These are phyloP conservation scores for Lobulomyces angularis DNA, from an alignment of 192 early-diverging fungal genomes.

Conservation along the genomic window DNA sequence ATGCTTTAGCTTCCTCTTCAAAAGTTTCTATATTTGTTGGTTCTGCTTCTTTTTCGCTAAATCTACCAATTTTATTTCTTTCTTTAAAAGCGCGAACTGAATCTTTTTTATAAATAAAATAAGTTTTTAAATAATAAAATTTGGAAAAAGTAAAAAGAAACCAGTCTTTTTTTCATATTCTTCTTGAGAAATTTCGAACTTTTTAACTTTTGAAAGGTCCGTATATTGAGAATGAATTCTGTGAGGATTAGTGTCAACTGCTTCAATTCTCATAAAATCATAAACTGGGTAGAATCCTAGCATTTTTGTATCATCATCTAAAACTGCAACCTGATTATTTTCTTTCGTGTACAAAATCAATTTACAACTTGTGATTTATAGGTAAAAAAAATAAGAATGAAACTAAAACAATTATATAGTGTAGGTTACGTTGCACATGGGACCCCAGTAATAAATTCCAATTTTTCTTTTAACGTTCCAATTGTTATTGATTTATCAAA, in stretches of 20 bases:
- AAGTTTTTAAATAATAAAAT: not conserved
- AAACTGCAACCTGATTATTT: not conserved
- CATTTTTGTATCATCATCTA: constrained; percentile 44
- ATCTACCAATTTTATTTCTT: constrained; percentile 78
- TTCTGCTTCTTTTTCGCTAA: constrained; percentile 42
- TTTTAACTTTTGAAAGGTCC: constrained; percentile 82
- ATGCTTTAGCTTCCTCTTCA: constrained; percentile 48
- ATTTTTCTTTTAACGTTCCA: constrained; percentile 55
- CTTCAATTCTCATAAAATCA: constrained; percentile 72
- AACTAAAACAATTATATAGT: constrained; percentile 28
- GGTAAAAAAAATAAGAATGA: not conserved
- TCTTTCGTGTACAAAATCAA: not conserved
- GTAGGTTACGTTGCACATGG: constrained; percentile 42
- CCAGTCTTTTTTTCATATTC: constrained; percentile 73
- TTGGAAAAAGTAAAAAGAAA: constrained; percentile 13
- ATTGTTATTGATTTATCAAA: constrained; percentile 67
- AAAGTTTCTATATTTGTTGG: constrained; percentile 29
- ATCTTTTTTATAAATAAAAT: constrained; percentile 26
- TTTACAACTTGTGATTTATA: not conserved
- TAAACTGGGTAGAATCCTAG: constrained; percentile 78
- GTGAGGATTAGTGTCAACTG: constrained; percentile 57
- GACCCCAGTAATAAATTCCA: constrained; percentile 89
- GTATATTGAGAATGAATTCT: constrained; percentile 58
- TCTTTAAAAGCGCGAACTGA: constrained; percentile 81
- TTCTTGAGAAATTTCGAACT: constrained; percentile 80